Conservation (phyloP, 306 rosid species). For the Purshia tridentata region DNA sequence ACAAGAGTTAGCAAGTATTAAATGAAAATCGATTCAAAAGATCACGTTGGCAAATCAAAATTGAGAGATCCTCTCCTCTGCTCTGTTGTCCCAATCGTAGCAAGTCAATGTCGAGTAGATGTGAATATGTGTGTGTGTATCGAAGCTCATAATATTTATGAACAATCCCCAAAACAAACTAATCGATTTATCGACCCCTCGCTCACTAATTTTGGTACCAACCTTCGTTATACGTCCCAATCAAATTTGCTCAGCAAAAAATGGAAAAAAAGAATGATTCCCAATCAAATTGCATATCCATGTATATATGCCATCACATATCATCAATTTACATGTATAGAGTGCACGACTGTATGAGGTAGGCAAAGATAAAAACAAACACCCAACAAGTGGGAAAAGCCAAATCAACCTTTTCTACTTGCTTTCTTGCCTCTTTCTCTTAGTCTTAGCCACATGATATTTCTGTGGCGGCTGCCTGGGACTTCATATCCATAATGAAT, state of each 20-base stretch:
- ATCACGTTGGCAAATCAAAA: neutral
- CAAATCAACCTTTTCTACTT: neutral
- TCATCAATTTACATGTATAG: no score
- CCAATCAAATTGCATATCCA: neutral
- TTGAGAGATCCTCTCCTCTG: neutral
- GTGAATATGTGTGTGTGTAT: neutral
- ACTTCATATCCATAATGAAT: no score
- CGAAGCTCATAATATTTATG: constrained; percentile 4
- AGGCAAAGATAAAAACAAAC: neutral
- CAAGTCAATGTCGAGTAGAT: neutral
- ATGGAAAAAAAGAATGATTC: no score
- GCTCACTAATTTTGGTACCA: neutral
- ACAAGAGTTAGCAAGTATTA: no score
- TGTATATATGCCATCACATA: no score
- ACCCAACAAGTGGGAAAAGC: neutral
- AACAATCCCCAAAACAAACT: neutral
- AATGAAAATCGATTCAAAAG: no score
- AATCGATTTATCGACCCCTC: neutral
- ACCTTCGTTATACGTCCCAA: neutral
- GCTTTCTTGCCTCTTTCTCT: neutral
- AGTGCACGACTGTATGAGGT: no score
- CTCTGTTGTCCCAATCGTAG: neutral
- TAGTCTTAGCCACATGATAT: neutral
- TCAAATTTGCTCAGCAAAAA: neutral
- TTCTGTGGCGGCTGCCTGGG: no score